Percentiles rank a stretch among this genome's conserved stretches.
Conservation (phyloP, 2,329 filamentous ascomycete species). For the Claviceps africana region DNA sequence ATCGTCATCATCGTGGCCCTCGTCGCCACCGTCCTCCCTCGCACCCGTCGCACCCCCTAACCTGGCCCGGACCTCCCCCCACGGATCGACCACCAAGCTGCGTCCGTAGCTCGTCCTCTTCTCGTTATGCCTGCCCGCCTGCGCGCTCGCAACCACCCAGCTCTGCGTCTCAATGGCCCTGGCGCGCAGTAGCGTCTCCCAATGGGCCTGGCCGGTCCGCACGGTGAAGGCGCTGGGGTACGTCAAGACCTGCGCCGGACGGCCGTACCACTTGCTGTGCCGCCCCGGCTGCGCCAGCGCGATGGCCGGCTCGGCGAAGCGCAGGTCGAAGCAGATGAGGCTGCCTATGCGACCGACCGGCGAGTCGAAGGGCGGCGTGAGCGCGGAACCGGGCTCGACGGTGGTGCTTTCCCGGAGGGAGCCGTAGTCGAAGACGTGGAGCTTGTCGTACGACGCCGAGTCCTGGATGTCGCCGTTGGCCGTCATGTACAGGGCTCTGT, state of each 20-base stretch:
- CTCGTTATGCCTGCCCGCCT: slow-evolving; percentile 57
- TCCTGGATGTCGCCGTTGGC: slow-evolving; percentile 28
- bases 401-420: slow-evolving; percentile 36
- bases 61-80: slow-evolving; percentile 61
- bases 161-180: slow-evolving; percentile 80
- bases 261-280: slow-evolving; percentile 12
- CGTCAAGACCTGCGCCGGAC: slow-evolving; percentile 57
- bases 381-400: slow-evolving; percentile 51
- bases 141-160: slow-evolving; percentile 77
- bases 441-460: slow-evolving; percentile 57
- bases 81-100: slow-evolving; percentile 74
- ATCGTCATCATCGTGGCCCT: slow-evolving; percentile 19
- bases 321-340: slow-evolving; percentile 81
- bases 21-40: slow-evolving; percentile 24
- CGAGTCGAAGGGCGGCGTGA: slow-evolving; percentile 59
- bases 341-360: slow-evolving; percentile 62
- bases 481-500: slow-evolving; percentile 39
- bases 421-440: slow-evolving; percentile 73
- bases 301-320: slow-evolving; percentile 65
- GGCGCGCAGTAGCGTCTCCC: slow-evolving; percentile 64
- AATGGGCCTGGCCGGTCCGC: slow-evolving; percentile 72
- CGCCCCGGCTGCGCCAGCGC: slow-evolving; percentile 38
- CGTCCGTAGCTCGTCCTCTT: slow-evolving; percentile 74
- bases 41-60: slow-evolving; percentile 45
- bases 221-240: slow-evolving; percentile 89